phyloP scores from a whole-genome alignment of 129 eudicot species.

The Scalesia atractyloides region DNA sequence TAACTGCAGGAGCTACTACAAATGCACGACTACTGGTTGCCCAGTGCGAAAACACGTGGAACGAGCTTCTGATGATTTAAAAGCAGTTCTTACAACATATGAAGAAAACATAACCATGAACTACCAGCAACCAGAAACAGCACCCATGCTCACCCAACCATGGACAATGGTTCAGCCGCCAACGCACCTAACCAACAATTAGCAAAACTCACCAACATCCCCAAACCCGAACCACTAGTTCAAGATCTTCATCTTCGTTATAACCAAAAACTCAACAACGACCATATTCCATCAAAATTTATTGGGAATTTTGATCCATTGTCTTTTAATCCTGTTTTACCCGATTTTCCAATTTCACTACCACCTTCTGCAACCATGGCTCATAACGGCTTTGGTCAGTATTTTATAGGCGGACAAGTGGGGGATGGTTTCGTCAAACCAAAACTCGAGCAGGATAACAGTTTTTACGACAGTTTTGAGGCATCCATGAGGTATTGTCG shows the following conservation, averaged over 20 bases:
- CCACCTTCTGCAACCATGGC: constrained; percentile 39
- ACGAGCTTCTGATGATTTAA: constrained; percentile 62
- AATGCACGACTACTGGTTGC: constrained; percentile 72
- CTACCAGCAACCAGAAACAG: constrained; percentile 58
- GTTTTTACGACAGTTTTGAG: constrained; percentile 36
- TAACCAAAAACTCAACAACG: constrained; percentile 36
- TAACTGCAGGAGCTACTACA: constrained; percentile 69
- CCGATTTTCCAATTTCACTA: constrained; percentile 42
- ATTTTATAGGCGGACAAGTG: constrained; percentile 39
- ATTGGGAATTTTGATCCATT: constrained; percentile 43
- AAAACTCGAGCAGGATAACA: constrained; percentile 49
- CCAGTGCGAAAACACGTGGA: constrained; percentile 77
- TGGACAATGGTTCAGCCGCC: constrained; percentile 31
- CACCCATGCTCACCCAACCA: constrained; percentile 35
- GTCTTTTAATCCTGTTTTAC: constrained; percentile 42
- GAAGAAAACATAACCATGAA: constrained; percentile 76
- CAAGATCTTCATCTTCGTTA: constrained; percentile 46
- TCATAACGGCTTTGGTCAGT: constrained; percentile 27
- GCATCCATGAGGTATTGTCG: constrained; percentile 33
- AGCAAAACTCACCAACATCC: constrained; percentile 33
- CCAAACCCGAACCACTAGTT: constrained; percentile 44
- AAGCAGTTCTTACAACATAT: constrained; percentile 67
- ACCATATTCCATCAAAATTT: constrained; percentile 37
- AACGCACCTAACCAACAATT: constrained; percentile 24
- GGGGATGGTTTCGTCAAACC: constrained; percentile 42